Conservation (phyloP, 208 protist species). For the Trypanosoma congolense region DNA sequence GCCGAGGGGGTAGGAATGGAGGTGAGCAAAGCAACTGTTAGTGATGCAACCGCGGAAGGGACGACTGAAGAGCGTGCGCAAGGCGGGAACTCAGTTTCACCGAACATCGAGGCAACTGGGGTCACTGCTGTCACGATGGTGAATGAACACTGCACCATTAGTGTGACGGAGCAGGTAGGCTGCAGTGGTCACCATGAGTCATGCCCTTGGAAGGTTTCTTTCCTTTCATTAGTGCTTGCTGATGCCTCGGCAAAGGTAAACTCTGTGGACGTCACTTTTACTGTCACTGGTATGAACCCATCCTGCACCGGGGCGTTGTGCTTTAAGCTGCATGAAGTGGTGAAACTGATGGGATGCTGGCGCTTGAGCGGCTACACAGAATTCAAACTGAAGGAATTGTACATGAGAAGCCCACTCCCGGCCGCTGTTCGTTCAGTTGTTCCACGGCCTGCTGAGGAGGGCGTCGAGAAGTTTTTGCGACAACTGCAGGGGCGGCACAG, state of each 20-base stretch:
- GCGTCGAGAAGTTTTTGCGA: conserved; percentile 23
- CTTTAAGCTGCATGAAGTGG: conserved; percentile 42
- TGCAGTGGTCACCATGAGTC: conserved; percentile 10
- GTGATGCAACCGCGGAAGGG: too few relatives aligned
- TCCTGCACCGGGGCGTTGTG: conserved; percentile 18
- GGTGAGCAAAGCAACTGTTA: too few relatives aligned
- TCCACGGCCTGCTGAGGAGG: conserved; percentile 8
- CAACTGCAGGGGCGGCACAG: conserved; percentile 12
- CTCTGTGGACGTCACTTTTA: conserved; percentile 12
- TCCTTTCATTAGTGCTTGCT: conserved; percentile 16
- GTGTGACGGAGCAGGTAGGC: conserved; percentile 10
- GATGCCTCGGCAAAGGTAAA: not conserved
- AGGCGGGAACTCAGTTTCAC: not conserved
- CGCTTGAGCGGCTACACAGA: conserved; percentile 42
- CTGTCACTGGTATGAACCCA: not conserved
- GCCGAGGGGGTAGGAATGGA: too few relatives aligned
- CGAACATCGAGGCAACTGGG: not conserved
- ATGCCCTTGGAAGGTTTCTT: conserved; percentile 22
- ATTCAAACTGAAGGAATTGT: conserved; percentile 16
- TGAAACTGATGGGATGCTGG: conserved; percentile 44
- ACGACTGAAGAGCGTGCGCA: not conserved
- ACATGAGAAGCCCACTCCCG: conserved; percentile 39
- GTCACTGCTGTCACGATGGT: not conserved
- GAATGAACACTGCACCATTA: not conserved
- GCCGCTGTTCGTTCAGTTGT: conserved; percentile 13